Evolutionary conservation across 2,329 filamentous ascomycete genomes (phyloP).

Genomic region (Xylaria sp.): DNA sequence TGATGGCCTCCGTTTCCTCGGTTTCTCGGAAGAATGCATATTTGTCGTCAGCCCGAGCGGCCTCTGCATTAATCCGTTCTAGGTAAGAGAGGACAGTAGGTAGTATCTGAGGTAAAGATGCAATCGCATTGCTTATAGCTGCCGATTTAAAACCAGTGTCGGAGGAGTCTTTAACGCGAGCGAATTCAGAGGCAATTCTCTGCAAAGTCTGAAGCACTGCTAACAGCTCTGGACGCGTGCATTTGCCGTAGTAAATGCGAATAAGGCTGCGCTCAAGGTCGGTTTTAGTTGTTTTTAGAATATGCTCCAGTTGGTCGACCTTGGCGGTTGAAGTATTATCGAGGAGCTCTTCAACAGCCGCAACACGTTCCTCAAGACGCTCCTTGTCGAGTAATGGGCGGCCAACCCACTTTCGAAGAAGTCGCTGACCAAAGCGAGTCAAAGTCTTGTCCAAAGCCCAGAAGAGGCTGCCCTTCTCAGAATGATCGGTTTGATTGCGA

Average conservation of each 20-base stretch:
- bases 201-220: constrained; percentile 87
- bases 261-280: constrained; percentile 95
- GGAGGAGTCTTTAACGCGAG: constrained; percentile 70
- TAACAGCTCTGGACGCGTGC: constrained; percentile 87
- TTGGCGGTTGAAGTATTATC: constrained; percentile 72
- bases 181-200: constrained; percentile 80
- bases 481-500: constrained; percentile 89
- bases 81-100: constrained; percentile 79
- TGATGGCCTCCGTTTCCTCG: constrained; percentile 88
- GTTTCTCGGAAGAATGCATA: constrained; percentile 92
- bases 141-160: constrained; percentile 78
- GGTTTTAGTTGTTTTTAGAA: constrained; percentile 77
- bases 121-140: constrained; percentile 77
- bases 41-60: constrained; percentile 89
- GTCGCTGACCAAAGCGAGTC: constrained; percentile 86
- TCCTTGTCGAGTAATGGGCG: constrained; percentile 83
- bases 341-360: constrained; percentile 87
- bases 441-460: constrained; percentile 95
- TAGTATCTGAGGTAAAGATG: constrained; percentile 79
- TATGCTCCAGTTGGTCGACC: constrained; percentile 77
- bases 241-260: constrained; percentile 97
- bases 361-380: constrained; percentile 80
- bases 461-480: constrained; percentile 87
- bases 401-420: constrained; percentile 95
- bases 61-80: constrained; percentile 84